phyloP scores from a whole-genome alignment of 1,284 basidiomycete species.

The Ustilago loliicola region DNA sequence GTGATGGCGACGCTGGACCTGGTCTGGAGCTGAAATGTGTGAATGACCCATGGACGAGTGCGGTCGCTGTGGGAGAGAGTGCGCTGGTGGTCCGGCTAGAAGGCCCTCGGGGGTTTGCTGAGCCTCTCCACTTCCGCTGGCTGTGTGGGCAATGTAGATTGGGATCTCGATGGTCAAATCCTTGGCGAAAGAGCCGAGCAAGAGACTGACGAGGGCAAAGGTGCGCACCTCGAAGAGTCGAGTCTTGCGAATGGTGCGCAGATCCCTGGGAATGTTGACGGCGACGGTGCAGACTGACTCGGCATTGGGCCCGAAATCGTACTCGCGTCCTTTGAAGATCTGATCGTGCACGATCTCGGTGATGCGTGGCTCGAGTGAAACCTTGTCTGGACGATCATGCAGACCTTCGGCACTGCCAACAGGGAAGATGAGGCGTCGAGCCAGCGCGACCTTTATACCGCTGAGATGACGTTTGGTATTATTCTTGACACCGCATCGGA shows the following conservation, averaged over 20 bases:
- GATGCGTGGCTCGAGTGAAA: slow-evolving; percentile 59
- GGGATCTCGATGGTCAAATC: slow-evolving; percentile 63
- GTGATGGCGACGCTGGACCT: slow-evolving; percentile 19
- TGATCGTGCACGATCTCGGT: slow-evolving; percentile 63
- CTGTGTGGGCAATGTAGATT: slow-evolving; percentile 60
- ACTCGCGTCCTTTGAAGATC: slow-evolving; percentile 61
- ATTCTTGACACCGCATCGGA: slow-evolving; percentile 63
- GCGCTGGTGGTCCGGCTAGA: slow-evolving; percentile 16
- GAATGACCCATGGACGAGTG: slow-evolving; percentile 44
- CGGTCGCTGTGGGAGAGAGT: slow-evolving; percentile 33
- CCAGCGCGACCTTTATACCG: slow-evolving; percentile 60
- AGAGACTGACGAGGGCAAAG: slow-evolving; percentile 52
- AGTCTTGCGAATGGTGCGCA: slow-evolving; percentile 63
- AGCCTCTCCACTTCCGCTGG: slow-evolving; percentile 44
- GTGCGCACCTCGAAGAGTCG: slow-evolving; percentile 60
- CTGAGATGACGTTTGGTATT: slow-evolving; percentile 62
- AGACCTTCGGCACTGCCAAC: slow-evolving; percentile 50
- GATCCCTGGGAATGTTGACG: slow-evolving; percentile 60
- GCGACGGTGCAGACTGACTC: slow-evolving; percentile 57
- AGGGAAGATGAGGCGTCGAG: slow-evolving; percentile 62
- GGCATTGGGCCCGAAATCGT: slow-evolving; percentile 58
- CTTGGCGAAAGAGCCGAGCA: slow-evolving; percentile 64
- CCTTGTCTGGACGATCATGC: slow-evolving; percentile 45
- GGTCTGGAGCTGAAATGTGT: slow-evolving; percentile 16
- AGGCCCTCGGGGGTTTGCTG: slow-evolving; percentile 15